Base-by-base conservation (phyloP, 805 yeast species). In the Starmerella davenportii region DNA sequence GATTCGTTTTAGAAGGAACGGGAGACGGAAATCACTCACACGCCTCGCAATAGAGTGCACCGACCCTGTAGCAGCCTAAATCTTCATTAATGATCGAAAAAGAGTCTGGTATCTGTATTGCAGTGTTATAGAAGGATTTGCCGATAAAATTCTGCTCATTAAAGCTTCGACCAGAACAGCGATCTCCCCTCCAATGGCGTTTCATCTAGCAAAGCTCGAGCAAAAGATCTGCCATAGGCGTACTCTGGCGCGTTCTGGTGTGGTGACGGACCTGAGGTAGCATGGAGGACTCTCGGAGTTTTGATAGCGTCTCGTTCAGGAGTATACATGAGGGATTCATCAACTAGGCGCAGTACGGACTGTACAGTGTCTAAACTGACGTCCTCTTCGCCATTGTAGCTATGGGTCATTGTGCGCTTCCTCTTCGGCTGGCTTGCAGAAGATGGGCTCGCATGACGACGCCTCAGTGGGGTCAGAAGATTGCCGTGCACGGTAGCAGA, bases 331-430 rank as follows among this genome's bases (percentile, higher is more conserved):
- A 59, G 46, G 21, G 60, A 53, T 14, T 52, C 50, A 38, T 59
- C 63, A 7, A 59, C 59, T 54, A 59, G 51, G 15, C 62, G 41
- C 38, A 59, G 47, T 18, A 59, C 55, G 3, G 48, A 45, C 29
- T 34, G 35, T 28, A 40, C 44, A 5, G 48, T 43, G 35, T 43
- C 48, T 30, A 40, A 20, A 30, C 47, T 43, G 24, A 45, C 44
- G 34, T 45, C 48, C 4, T 37, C 40, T 13, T 45, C 48, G 21
- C 18, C 35, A 18, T 29, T 29, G 15, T 32, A 32, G 23, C 25
- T 16, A 18, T 32, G 21, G 7, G 35, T 21, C 31, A 33, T 20
- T 3, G 41, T 36, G 18, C 48, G 42, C 34, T 34, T 46, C 21
- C 41, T 36, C 38, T 47, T 47, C 34, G 28, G 25, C 11, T 27